Percentiles rank a stretch among this genome's conserved stretches.
These are phyloP conservation scores for Auxenochlorella pyrenoidosa DNA, from an alignment of 139 green algal genomes.

Conservation along the genomic window DNA sequence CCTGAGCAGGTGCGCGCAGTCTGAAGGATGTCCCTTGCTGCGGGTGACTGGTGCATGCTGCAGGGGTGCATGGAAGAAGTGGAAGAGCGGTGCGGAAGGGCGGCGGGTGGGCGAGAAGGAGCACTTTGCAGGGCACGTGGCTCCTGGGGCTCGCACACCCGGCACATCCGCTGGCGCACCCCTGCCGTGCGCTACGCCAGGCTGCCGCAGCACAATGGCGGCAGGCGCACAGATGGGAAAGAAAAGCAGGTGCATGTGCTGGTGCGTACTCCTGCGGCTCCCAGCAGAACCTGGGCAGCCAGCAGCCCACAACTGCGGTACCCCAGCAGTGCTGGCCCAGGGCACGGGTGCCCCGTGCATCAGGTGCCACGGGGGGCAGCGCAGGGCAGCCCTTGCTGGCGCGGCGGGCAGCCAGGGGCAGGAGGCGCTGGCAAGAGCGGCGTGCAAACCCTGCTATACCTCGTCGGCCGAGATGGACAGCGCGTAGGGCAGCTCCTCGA, in stretches of 20 bases:
- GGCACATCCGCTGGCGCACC: too few relatives aligned
- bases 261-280: too few relatives aligned
- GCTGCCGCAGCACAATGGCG: not conserved
- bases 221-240: too few relatives aligned
- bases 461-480: conserved; percentile 4
- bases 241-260: too few relatives aligned
- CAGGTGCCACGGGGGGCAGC: not conserved
- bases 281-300: too few relatives aligned
- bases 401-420: too few relatives aligned
- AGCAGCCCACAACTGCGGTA: too few relatives aligned
- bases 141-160: too few relatives aligned
- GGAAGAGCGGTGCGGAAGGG: not conserved
- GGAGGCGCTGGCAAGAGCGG: too few relatives aligned
- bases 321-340: not conserved
- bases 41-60: not conserved
- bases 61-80: not conserved
- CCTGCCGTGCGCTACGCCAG: too few relatives aligned
- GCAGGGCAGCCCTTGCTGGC: not conserved
- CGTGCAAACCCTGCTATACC: not conserved
- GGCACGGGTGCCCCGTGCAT: not conserved
- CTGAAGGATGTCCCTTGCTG: not conserved
- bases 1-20: not conserved
- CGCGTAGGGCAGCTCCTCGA: conserved; percentile 60
- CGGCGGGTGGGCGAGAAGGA: too few relatives aligned
- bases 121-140: too few relatives aligned